Percentiles rank a stretch among this genome's conserved stretches.
Conservation (phyloP, 345 rosid genomes). For the Salix koriyanagi region DNA sequence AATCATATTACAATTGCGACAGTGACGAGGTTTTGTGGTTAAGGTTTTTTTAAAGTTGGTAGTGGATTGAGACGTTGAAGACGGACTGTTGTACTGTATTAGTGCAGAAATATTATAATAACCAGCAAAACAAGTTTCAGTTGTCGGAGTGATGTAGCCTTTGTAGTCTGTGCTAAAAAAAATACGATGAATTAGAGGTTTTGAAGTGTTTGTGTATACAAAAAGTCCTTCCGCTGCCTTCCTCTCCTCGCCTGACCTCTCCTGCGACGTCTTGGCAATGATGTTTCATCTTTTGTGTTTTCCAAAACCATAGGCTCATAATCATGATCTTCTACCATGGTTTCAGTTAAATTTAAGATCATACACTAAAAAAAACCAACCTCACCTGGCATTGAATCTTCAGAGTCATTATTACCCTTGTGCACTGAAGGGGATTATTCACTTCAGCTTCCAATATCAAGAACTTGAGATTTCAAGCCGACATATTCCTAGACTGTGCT, state of each 20-base stretch:
- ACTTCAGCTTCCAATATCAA: conserved; percentile 15
- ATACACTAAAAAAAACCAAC: conserved; percentile 61
- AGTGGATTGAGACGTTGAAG: too few relatives aligned
- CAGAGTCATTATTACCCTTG: conserved; percentile 3
- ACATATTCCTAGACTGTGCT: not conserved
- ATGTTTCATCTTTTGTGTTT: conserved; percentile 33
- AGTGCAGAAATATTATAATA: too few relatives aligned
- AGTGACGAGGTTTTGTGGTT: not conserved
- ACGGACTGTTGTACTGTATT: too few relatives aligned
- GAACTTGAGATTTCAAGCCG: not conserved
- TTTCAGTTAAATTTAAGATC: conserved; percentile 57
- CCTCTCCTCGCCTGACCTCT: conserved; percentile 69
- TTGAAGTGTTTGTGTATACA: too few relatives aligned
- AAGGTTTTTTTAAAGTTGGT: too few relatives aligned
- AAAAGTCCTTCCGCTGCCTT: conserved; percentile 58
- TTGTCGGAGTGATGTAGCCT: too few relatives aligned
- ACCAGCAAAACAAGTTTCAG: too few relatives aligned
- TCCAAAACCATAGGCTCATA: conserved; percentile 37
- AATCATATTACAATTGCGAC: not conserved
- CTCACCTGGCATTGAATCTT: conserved; percentile 19
- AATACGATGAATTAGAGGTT: too few relatives aligned
- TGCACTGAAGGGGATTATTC: conserved; percentile 32
- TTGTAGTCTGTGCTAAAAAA: too few relatives aligned
- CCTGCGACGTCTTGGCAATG: conserved; percentile 38
- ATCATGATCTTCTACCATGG: conserved; percentile 34